Evolutionary conservation across 441 rosid species (phyloP).

Genomic region (Capsella rubella): DNA sequence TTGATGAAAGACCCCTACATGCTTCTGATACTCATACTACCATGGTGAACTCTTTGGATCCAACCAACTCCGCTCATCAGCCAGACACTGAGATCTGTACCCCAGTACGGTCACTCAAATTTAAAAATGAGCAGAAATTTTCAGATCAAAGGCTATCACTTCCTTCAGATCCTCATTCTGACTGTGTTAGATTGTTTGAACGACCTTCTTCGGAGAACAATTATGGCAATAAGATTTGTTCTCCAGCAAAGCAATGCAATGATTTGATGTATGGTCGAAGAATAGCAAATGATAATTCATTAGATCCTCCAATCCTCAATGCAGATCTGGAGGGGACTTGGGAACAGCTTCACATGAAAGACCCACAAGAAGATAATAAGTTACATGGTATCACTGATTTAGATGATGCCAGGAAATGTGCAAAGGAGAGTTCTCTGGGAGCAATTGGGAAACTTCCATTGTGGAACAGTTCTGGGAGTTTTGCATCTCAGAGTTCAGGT

Average conservation of each 20-base stretch:
- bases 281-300: constrained; percentile 38
- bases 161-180: constrained; percentile 37
- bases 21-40: constrained; percentile 62
- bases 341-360: constrained; percentile 51
- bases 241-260: constrained; percentile 45
- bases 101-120: constrained; percentile 35
- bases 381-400: constrained; percentile 51
- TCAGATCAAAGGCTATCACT: constrained; percentile 41
- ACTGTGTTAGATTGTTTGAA: constrained; percentile 39
- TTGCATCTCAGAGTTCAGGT: constrained; percentile 93
- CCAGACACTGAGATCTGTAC: constrained; percentile 31
- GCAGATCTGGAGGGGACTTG: constrained; percentile 38
- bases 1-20: constrained; percentile 58
- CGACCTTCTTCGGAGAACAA: constrained; percentile 41
- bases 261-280: constrained; percentile 38
- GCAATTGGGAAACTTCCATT: constrained; percentile 75
- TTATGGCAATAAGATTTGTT: constrained; percentile 34
- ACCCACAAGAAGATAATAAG: constrained; percentile 60
- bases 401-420: constrained; percentile 58
- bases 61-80: constrained; percentile 37
- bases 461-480: constrained; percentile 87
- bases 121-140: constrained; percentile 37
- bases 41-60: constrained; percentile 51
- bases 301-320: constrained; percentile 34
- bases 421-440: constrained; percentile 63